Evolutionary conservation across 305 asterid species (phyloP).

Genomic region (Fraxinus xanthoxyloides): DNA sequence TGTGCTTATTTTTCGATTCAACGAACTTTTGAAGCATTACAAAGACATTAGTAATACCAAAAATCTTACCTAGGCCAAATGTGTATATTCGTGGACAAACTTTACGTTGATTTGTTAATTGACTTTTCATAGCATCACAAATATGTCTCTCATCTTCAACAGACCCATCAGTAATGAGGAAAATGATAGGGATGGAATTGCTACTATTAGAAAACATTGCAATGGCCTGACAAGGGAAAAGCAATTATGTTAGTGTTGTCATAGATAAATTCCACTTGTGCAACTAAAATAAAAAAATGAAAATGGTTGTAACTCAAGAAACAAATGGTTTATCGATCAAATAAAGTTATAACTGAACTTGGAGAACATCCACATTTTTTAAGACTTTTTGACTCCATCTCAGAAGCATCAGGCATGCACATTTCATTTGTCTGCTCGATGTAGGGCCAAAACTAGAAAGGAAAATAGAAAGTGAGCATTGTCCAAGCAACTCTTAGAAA

Average conservation of each 20-base stretch:
- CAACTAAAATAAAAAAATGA: not conserved
- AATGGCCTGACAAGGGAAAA: conserved; percentile 56
- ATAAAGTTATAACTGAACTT: not conserved
- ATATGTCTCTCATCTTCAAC: conserved; percentile 80
- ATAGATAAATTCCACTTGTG: conserved; percentile 13
- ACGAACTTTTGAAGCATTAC: not conserved
- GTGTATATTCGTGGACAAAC: conserved; percentile 68
- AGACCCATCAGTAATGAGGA: conserved; percentile 84
- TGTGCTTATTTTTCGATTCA: not conserved
- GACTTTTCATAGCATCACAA: conserved; percentile 52
- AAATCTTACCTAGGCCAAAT: conserved; percentile 60
- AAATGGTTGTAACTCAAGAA: not conserved
- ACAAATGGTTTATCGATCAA: not conserved
- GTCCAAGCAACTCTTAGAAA: not conserved
- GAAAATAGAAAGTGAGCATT: not conserved
- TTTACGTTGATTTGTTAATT: conserved; percentile 35
- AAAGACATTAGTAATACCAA: not conserved
- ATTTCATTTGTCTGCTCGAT: not conserved
- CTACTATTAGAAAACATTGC: conserved; percentile 54
- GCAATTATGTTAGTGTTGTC: conserved; percentile 21
- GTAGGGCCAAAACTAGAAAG: not conserved
- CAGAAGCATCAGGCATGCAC: not conserved
- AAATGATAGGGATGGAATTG: conserved; percentile 51
- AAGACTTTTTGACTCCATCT: not conserved
- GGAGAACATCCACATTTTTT: not conserved